phyloP scores from a whole-genome alignment of 805 yeast genomes.

The Ogataea nonfermentans region DNA sequence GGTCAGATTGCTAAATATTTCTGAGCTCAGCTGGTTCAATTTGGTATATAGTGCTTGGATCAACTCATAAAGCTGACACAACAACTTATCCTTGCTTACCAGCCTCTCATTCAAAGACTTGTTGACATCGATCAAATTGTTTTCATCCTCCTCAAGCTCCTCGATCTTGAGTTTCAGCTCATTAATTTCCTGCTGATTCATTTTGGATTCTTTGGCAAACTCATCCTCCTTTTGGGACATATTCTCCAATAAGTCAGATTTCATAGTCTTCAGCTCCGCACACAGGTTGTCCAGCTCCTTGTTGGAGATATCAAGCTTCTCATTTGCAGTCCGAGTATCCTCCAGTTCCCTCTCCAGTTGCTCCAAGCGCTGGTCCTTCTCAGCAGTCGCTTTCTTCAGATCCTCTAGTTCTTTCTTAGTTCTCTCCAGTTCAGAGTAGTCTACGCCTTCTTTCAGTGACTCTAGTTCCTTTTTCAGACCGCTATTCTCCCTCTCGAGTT shows the following conservation, averaged over 20 bases:
- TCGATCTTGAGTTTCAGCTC: slow-evolving; percentile 43
- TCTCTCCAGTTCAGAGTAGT: slow-evolving; percentile 14
- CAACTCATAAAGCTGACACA: slow-evolving; percentile 22
- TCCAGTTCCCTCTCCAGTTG: slow-evolving; percentile 13
- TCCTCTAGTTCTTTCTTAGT: slow-evolving; percentile 18
- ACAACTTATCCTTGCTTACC: slow-evolving; percentile 23
- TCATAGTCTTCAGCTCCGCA: slow-evolving; percentile 40
- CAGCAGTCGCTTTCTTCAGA: slow-evolving; percentile 14
- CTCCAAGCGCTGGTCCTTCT: slow-evolving; percentile 16
- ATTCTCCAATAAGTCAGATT: slow-evolving; percentile 64
- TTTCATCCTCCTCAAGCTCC: slow-evolving; percentile 48
- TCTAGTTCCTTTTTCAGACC: slow-evolving; percentile 17
- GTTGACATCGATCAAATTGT: slow-evolving; percentile 42
- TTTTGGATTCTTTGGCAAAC: slow-evolving; percentile 50
- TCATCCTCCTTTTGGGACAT: slow-evolving; percentile 65
- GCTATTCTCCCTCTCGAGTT: slow-evolving; percentile 26
- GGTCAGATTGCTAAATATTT: slow-evolving; percentile 37
- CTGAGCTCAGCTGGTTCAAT: slow-evolving; percentile 43
- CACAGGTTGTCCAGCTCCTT: slow-evolving; percentile 16
- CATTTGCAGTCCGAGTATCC: slow-evolving; percentile 9
- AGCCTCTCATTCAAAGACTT: slow-evolving; percentile 35
- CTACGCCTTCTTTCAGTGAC: slow-evolving; percentile 14
- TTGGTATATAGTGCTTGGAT: slow-evolving; percentile 31
- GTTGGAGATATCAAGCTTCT: slow-evolving; percentile 11
- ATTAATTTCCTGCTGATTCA: slow-evolving; percentile 49